These are phyloP conservation scores for Moesziomyces sp. DNA, from an alignment of 1,284 basidiomycete species.

Conservation along the genomic window DNA sequence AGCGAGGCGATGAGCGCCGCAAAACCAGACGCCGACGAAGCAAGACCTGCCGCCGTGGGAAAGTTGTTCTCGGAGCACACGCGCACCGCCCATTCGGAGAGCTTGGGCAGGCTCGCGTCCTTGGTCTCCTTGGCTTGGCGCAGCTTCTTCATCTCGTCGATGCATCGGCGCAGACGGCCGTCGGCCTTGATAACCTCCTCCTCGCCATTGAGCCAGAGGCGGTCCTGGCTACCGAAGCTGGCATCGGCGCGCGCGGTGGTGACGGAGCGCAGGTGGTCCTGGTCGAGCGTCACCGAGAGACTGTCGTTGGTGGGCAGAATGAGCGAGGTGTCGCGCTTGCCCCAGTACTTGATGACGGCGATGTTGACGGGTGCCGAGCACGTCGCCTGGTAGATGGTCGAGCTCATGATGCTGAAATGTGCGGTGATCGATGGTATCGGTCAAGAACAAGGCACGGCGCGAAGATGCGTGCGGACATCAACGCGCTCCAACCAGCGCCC, in stretches of 20 bases:
- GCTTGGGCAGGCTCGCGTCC: slow-evolving; percentile 54
- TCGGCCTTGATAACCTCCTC: slow-evolving; percentile 87
- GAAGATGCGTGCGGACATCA: too few relatives aligned
- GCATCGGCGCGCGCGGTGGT: slow-evolving; percentile 89
- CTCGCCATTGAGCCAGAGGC: slow-evolving; percentile 92
- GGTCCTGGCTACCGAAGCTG: slow-evolving; percentile 76
- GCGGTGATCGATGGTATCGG: neutral
- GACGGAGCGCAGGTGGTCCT: slow-evolving; percentile 92
- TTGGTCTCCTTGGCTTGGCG: slow-evolving; percentile 77
- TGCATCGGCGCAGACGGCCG: slow-evolving; percentile 85
- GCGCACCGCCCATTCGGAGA: slow-evolving; percentile 69
- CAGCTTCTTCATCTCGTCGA: slow-evolving; percentile 84
- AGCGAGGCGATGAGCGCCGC: slow-evolving; percentile 93
- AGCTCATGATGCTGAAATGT: slow-evolving; percentile 23
- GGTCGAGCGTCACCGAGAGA: slow-evolving; percentile 93
- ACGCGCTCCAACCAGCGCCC: too few relatives aligned
- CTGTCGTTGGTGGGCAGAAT: slow-evolving; percentile 98
- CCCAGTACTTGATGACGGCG: slow-evolving; percentile 94
- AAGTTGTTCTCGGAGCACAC: slow-evolving; percentile 98
- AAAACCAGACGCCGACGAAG: slow-evolving; percentile 95
- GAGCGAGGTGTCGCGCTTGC: slow-evolving; percentile 93
- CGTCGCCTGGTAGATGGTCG: slow-evolving; percentile 81
- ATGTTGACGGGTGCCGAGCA: slow-evolving; percentile 95
- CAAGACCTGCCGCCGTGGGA: slow-evolving; percentile 96
- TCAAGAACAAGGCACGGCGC: neutral